Evolutionary conservation across 257 asterid genomes (phyloP).

Genomic region (Solanum virginianum): DNA sequence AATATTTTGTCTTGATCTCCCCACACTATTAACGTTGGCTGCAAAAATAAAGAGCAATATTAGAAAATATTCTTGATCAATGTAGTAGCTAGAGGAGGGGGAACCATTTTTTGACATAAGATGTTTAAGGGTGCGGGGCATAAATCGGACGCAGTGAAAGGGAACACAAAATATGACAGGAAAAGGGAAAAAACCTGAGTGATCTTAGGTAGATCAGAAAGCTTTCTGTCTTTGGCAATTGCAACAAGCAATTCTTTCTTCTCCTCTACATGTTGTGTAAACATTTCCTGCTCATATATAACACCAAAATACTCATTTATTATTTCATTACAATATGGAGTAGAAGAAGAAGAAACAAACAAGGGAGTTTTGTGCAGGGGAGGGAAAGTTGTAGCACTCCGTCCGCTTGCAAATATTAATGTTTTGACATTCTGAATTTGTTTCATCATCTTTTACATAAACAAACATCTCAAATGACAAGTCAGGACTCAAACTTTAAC

Average conservation of each 20-base stretch:
- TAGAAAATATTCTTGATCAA: background rate
- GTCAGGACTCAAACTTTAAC: too few relatives aligned
- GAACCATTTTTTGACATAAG: too few relatives aligned
- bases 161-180: background rate
- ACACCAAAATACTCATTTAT: background rate
- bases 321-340: background rate
- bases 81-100: background rate
- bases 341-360: background rate
- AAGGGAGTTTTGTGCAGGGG: background rate
- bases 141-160: too few relatives aligned
- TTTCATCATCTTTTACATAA: too few relatives aligned
- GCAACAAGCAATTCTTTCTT: conserved; percentile 50
- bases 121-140: too few relatives aligned
- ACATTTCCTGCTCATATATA: conserved; percentile 39
- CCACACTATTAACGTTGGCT: conserved; percentile 60
- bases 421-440: too few relatives aligned
- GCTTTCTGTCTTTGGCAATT: conserved; percentile 27
- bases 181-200: conserved; percentile 31
- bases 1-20: conserved; percentile 63
- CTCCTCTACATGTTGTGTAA: conserved; percentile 34
- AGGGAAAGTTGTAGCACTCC: too few relatives aligned
- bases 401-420: too few relatives aligned
- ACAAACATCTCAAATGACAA: too few relatives aligned
- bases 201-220: conserved; percentile 51
- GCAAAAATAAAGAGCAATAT: background rate